Evolutionary conservation across 306 rosid species (phyloP).

Genomic region (Corylus avellana): DNA sequence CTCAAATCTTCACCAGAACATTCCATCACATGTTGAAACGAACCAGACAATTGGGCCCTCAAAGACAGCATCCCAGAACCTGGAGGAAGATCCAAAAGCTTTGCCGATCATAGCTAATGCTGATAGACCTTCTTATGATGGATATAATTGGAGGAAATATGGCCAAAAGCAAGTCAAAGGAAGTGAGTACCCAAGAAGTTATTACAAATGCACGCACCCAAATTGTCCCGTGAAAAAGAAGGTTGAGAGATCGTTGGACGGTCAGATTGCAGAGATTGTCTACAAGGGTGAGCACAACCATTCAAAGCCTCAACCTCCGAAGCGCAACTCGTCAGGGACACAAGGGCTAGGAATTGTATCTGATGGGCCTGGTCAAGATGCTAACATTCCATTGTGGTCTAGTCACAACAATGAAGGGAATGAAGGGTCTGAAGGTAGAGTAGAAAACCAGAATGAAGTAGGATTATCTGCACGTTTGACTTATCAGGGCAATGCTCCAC

Average conservation of each 20-base stretch:
- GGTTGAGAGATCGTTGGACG: slow-evolving; percentile 92
- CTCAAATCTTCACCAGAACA: slow-evolving; percentile 43
- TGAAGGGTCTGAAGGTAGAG: slow-evolving; percentile 55
- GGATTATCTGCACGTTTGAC: slow-evolving; percentile 31
- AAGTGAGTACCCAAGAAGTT: slow-evolving; percentile 91
- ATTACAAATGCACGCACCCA: slow-evolving; percentile 92
- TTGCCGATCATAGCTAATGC: slow-evolving; percentile 42
- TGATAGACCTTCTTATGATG: slow-evolving; percentile 87
- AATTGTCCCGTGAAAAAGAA: slow-evolving; percentile 93
- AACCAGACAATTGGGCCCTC: slow-evolving; percentile 37
- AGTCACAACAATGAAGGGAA: slow-evolving; percentile 49
- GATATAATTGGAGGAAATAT: slow-evolving; percentile 96
- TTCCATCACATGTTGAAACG: slow-evolving; percentile 38
- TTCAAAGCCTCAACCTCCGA: slow-evolving; percentile 79
- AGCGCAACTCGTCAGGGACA: slow-evolving; percentile 49
- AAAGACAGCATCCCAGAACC: slow-evolving; percentile 43
- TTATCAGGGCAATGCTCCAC: slow-evolving; percentile 41
- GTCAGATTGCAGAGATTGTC: slow-evolving; percentile 89
- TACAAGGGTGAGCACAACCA: slow-evolving; percentile 95
- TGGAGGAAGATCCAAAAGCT: slow-evolving; percentile 57
- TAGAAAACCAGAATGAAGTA: slow-evolving; percentile 47
- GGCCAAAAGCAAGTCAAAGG: slow-evolving; percentile 99
- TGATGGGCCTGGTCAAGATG: slow-evolving; percentile 56
- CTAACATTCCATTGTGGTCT: slow-evolving; percentile 32
- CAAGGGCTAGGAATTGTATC: slow-evolving; percentile 56